Evolutionary conservation across 2,329 filamentous ascomycete species (phyloP).

Genomic region (Whalleya microplaca): DNA sequence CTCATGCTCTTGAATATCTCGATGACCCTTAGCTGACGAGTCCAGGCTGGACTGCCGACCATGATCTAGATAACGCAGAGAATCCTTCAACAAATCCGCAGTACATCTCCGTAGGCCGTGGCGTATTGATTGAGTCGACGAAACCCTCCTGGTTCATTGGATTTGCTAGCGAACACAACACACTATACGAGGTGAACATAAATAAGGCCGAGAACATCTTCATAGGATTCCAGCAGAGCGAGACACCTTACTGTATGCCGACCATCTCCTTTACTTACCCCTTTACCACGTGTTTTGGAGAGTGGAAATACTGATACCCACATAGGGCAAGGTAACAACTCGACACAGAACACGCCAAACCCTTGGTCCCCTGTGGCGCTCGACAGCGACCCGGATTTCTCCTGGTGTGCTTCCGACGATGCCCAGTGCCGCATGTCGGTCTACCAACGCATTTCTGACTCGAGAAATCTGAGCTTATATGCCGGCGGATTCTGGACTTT

Average conservation of each 20-base stretch:
- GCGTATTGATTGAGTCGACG: constrained; percentile 50
- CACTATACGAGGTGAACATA: constrained; percentile 58
- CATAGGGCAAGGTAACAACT: constrained; percentile 17
- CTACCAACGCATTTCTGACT: constrained; percentile 22
- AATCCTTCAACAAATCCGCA: constrained; percentile 30
- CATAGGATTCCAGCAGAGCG: constrained; percentile 49
- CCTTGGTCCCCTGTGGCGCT: constrained; percentile 12
- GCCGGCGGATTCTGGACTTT: constrained; percentile 31
- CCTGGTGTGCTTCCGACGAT: constrained; percentile 17
- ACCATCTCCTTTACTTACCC: not conserved
- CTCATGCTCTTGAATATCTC: constrained; percentile 22
- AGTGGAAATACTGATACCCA: not conserved
- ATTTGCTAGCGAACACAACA: constrained; percentile 54
- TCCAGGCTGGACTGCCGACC: constrained; percentile 46
- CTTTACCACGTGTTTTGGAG: not conserved
- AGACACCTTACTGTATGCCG: constrained; percentile 46
- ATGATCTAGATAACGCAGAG: constrained; percentile 52
- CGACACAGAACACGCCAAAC: constrained; percentile 2
- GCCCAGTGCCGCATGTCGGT: constrained; percentile 27
- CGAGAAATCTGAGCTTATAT: constrained; percentile 17
- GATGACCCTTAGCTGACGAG: constrained; percentile 5
- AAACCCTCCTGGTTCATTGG: constrained; percentile 58
- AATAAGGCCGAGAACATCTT: constrained; percentile 48
- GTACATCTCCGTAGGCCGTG: constrained; percentile 51
- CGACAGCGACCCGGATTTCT: constrained; percentile 26